phyloP scores from a whole-genome alignment of 164 flowering plant genomes.

The Vitis rupestris region DNA sequence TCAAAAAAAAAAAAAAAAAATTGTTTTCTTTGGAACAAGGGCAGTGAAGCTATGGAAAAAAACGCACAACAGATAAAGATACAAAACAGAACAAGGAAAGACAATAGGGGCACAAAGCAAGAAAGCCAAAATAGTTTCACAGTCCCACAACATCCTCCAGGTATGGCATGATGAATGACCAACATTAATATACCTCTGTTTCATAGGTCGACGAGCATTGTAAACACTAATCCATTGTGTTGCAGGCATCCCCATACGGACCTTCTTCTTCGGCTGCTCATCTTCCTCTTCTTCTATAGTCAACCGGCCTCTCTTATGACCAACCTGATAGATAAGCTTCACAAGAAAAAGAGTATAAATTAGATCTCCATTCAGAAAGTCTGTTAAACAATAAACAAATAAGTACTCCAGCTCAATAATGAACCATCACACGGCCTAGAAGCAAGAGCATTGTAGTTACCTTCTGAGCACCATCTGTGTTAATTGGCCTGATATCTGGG shows the following conservation, averaged over 20 bases:
- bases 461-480: slow-evolving; percentile 74
- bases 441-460: slow-evolving; percentile 20
- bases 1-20: no score
- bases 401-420: neutral
- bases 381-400: neutral
- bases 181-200: slow-evolving; percentile 48
- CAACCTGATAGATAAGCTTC: slow-evolving; percentile 51
- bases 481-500: slow-evolving; percentile 57
- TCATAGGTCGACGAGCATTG: slow-evolving; percentile 65
- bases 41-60: neutral
- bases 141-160: neutral
- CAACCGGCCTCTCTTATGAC: slow-evolving; percentile 60
- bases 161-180: neutral
- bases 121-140: neutral
- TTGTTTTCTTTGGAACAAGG: neutral
- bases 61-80: neutral
- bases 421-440: neutral
- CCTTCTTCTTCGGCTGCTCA: slow-evolving; percentile 59
- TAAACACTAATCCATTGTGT: slow-evolving; percentile 69
- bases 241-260: slow-evolving; percentile 66
- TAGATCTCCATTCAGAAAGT: neutral
- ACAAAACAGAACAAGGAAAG: neutral
- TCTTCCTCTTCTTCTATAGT: slow-evolving; percentile 53
- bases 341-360: slow-evolving; percentile 1
- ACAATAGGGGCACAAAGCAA: neutral